These are phyloP conservation scores for Moricandia moricandioides DNA, from an alignment of 345 rosid genomes.

Conservation along the genomic window DNA sequence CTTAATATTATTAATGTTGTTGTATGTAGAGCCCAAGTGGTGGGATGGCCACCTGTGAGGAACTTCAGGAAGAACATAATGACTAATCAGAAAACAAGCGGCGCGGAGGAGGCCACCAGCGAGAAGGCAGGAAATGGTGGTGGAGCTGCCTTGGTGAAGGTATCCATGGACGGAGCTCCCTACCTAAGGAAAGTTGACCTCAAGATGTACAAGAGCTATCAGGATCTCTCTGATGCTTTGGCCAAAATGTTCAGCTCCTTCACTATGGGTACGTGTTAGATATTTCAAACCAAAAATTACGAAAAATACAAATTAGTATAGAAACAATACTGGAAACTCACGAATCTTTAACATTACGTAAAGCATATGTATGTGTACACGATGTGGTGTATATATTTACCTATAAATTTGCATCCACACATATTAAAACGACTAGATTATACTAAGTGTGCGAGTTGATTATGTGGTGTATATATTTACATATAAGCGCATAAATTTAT, in stretches of 20 bases:
- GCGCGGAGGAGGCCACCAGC: constrained; percentile 36
- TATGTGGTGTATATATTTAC: background rate
- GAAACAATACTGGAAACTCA: background rate
- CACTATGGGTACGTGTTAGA: constrained; percentile 66
- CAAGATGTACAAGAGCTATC: constrained; percentile 85
- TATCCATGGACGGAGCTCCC: constrained; percentile 97
- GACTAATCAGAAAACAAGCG: constrained; percentile 57
- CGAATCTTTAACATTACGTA: background rate
- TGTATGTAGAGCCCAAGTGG: constrained; percentile 39
- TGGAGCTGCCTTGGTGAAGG: constrained; percentile 79
- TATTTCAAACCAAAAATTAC: background rate
- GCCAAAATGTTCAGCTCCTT: constrained; percentile 96
- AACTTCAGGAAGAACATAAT: constrained; percentile 83
- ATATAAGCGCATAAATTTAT: constrained; percentile 18
- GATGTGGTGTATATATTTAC: background rate
- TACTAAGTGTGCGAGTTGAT: background rate
- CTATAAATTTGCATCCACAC: background rate
- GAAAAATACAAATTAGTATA: background rate
- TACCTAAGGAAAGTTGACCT: constrained; percentile 93
- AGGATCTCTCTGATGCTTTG: constrained; percentile 79
- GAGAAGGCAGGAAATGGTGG: constrained; percentile 39
- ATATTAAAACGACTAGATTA: background rate
- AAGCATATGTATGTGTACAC: background rate
- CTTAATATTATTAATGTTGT: background rate
- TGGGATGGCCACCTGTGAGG: constrained; percentile 81